A percentile compares a stretch with the other conserved stretches of the same genome.
phyloP scores from a whole-genome alignment of 768 basidiomycete species.

The Tulasnella sp. region DNA sequence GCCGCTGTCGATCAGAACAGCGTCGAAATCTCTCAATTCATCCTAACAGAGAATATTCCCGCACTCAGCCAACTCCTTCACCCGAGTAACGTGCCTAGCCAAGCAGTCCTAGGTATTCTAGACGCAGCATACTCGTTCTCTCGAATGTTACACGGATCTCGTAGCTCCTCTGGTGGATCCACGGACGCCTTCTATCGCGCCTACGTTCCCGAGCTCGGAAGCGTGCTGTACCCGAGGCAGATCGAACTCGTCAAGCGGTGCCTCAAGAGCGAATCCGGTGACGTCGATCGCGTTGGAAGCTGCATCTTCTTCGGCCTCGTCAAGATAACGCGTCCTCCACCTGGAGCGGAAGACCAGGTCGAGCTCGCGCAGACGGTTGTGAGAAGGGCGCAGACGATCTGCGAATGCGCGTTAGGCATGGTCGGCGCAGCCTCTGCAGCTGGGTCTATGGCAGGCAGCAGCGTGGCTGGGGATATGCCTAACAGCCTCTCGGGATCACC shows the following conservation, averaged over 20 bases:
- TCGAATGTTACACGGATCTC: constrained; percentile 78
- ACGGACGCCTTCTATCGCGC: constrained; percentile 77
- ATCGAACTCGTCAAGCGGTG: constrained; percentile 84
- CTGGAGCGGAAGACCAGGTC: constrained; percentile 33
- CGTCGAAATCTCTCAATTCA: constrained; percentile 61
- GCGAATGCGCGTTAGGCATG: constrained; percentile 61
- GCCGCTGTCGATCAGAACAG: constrained; percentile 78
- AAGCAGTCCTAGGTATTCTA: constrained; percentile 52
- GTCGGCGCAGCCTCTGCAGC: neutral
- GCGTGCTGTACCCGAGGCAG: constrained; percentile 67
- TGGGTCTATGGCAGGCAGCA: neutral
- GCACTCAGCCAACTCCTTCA: constrained; percentile 55
- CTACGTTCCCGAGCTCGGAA: constrained; percentile 79
- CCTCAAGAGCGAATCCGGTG: constrained; percentile 67
- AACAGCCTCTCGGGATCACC: neutral
- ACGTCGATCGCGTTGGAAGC: constrained; percentile 71
- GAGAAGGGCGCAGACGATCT: constrained; percentile 74
- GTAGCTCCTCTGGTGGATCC: constrained; percentile 44
- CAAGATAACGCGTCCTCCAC: constrained; percentile 57
- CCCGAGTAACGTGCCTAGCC: neutral
- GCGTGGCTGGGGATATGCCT: neutral
- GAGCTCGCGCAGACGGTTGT: constrained; percentile 52
- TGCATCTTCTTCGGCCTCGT: constrained; percentile 87
- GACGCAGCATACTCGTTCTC: constrained; percentile 75
- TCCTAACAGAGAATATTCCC: constrained; percentile 70